Base-by-base conservation (phyloP, 1,139 yeast species). In the Diutina scorzettiae region DNA sequence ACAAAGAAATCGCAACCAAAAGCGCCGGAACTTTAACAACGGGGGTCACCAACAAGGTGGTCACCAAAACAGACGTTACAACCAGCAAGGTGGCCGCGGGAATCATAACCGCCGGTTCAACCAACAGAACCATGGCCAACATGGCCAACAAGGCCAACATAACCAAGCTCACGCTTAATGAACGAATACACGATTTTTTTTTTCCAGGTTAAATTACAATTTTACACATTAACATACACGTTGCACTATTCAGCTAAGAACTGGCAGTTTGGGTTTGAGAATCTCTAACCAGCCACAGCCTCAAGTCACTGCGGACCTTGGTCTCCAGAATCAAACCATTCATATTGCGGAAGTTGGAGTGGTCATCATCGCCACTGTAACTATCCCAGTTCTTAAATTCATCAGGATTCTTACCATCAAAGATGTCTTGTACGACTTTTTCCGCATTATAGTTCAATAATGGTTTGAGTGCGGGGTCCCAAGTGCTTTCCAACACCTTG, bases 351-450 rank as follows among this genome's bases (percentile, higher is more conserved):
- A 14, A 34, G 27, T 9, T 23, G 18, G 18, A 3, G 19, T 21
- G n/a, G 12, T 34, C 39, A 9, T 34, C 39, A 9, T 23, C 28
- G 17, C 6, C 5, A 23, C 27, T 14, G 20, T 8, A 14, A 12
- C 20, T 25, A 7, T 32, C 37, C 14, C 11, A 51, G 45, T 74
- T 76, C 41, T 65, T 58, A 18, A 39, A 31, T 14, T 69, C 70
- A 19, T 63, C 68, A 45, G 69, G 75, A 48, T 49, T 24, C 44
- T 51, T 16, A 37, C 44, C 20, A 41, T 12, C 27, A 31, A 86
- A 73, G 2, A 89, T 81, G 55, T 85, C 94, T 36, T 78, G 76
- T 9, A 87, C 69, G 49, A 91, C 76, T 44, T 77, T 81, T 41
- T 73, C 73, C 0, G 96, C 94, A 9, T 81, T 68, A 46, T 71